A percentile compares a stretch with the other conserved stretches of the same genome.
These are phyloP conservation scores for Alternaria sp. DNA, from an alignment of 2,329 filamentous ascomycete genomes.

Conservation along the genomic window DNA sequence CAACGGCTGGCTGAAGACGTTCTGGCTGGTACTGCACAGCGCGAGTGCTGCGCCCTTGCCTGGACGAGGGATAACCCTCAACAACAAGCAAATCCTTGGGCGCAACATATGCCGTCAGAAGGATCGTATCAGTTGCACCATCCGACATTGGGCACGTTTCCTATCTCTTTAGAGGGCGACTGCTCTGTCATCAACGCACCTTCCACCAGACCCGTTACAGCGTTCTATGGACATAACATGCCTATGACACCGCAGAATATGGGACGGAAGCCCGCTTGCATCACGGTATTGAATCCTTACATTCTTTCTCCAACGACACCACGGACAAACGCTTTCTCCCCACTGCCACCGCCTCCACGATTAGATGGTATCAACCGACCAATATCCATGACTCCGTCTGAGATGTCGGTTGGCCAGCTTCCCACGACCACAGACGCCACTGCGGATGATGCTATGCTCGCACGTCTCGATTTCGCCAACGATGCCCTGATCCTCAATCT, in stretches of 20 bases:
- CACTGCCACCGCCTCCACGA: constrained; percentile 41
- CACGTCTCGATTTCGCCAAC: constrained; percentile 55
- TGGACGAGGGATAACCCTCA: constrained; percentile 60
- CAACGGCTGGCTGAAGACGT: constrained; percentile 68
- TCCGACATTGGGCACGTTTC: constrained; percentile 55
- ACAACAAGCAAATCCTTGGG: constrained; percentile 50
- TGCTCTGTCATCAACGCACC: constrained; percentile 52
- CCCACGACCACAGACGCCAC: constrained; percentile 49
- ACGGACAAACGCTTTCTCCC: constrained; percentile 42
- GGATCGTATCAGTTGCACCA: constrained; percentile 58
- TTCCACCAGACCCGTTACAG: constrained; percentile 50
- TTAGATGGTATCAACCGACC: constrained; percentile 35
- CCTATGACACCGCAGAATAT: constrained; percentile 48
- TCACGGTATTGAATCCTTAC: constrained; percentile 52
- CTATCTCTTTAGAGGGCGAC: constrained; percentile 54
- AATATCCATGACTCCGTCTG: constrained; percentile 44
- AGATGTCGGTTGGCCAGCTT: constrained; percentile 45
- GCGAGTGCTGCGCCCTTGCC: constrained; percentile 75
- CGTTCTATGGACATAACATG: constrained; percentile 51
- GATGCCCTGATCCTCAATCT: constrained; percentile 57
- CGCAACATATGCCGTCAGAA: constrained; percentile 47
- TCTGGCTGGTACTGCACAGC: constrained; percentile 70
- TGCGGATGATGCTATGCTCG: constrained; percentile 52
- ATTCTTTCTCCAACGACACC: constrained; percentile 49
- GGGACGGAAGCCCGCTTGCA: constrained; percentile 41